Conservation (phyloP, 805 yeast species). For the Teunomyces cretensis region DNA sequence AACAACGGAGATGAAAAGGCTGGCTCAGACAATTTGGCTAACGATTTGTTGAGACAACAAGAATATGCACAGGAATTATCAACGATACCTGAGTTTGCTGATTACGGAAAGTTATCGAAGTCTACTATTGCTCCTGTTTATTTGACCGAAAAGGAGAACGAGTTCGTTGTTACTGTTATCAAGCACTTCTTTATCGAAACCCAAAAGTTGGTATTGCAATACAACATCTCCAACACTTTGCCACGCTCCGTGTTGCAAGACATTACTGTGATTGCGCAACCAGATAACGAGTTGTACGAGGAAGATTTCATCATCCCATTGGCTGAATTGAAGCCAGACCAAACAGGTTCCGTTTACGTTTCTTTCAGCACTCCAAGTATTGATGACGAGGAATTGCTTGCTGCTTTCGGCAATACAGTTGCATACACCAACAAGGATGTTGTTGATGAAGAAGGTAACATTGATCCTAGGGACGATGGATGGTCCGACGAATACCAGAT, state of each 20-base stretch:
- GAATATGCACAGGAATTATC: slow-evolving; percentile 69
- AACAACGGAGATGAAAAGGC: slow-evolving; percentile 22
- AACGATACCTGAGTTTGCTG: slow-evolving; percentile 68
- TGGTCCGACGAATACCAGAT: slow-evolving; percentile 92
- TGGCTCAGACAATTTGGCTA: slow-evolving; percentile 18
- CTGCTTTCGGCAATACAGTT: slow-evolving; percentile 62
- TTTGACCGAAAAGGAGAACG: slow-evolving; percentile 90
- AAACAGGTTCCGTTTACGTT: slow-evolving; percentile 74
- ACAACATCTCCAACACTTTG: slow-evolving; percentile 80
- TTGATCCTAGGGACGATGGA: slow-evolving; percentile 71
- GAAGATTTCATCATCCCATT: slow-evolving; percentile 78
- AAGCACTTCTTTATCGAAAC: slow-evolving; percentile 75
- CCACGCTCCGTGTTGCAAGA: slow-evolving; percentile 74
- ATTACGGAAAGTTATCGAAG: slow-evolving; percentile 74
- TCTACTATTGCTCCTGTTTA: slow-evolving; percentile 59
- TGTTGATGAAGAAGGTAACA: slow-evolving; percentile 66
- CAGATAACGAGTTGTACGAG: slow-evolving; percentile 54
- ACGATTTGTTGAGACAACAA: slow-evolving; percentile 48
- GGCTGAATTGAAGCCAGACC: slow-evolving; percentile 67
- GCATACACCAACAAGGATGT: slow-evolving; percentile 78
- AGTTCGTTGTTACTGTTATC: slow-evolving; percentile 80
- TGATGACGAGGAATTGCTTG: slow-evolving; percentile 34
- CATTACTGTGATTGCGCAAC: slow-evolving; percentile 67
- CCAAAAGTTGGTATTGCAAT: slow-evolving; percentile 75
- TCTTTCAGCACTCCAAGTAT: slow-evolving; percentile 64